Base-by-base conservation (phyloP, 1,284 basidiomycete species). In the Cutaneotrichosporon sp. region DNA sequence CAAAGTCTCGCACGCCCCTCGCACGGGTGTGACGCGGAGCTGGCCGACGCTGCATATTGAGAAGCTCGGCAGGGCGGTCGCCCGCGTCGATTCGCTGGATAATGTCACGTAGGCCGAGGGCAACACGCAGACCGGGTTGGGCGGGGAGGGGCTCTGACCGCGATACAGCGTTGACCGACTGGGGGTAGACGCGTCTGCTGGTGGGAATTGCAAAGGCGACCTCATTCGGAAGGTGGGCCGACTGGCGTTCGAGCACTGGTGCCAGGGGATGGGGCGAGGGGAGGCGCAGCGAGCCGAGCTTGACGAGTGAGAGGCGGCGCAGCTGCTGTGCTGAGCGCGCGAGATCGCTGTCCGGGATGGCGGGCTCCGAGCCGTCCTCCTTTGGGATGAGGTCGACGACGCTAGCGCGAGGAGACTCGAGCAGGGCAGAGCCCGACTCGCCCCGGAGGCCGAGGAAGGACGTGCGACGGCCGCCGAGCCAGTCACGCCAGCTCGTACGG, bases 211-310 rank as follows among this genome's bases (percentile, higher is more conserved):
- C 71, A 43, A 69, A 67, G 7, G 76, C 74, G 10, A 78, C 70
- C 64, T 76, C 76, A 54, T 74, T 69, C 1, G 75, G 75, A 1
- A 78, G 71, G 56, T 70, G 68, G 45, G 62, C 67, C 54, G 69
- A 61, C 57, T 75, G 74, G 25, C 73, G 67, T 3, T 61, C 52
- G 25, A 78, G 69, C 10, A 70, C 51, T 9, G 71, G 64, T 1
- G 73, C 71, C 1, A 78, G 58, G 10, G 76, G 76, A 60, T 78
- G 76, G 10, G 76, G 72, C 10, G 76, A 78, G 9, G 76, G 74
- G 38, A 67, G 65, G 53, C 71, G 70, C 14, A 78, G 67, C 10
- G 73, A 66, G 16, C 55, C 57, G 4, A 78, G 58, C 61, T 78
- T 78, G 57, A 57, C 53, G 20, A 71, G 63, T 2, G 75, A 76